These are phyloP conservation scores for Pilobolus umbonatus DNA, from an alignment of 192 early-diverging fungal species.

Conservation along the genomic window DNA sequence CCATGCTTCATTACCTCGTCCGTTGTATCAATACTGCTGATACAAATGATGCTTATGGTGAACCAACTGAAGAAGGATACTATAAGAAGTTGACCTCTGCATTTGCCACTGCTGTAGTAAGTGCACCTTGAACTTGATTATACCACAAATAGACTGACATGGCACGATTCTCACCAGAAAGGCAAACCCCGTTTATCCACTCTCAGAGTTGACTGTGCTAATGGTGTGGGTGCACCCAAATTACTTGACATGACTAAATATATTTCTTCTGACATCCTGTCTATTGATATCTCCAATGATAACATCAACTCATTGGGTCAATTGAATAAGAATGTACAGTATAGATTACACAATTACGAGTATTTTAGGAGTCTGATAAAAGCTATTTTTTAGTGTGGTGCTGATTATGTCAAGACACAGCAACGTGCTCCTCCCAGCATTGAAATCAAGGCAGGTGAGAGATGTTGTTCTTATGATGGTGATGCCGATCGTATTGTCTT, in stretches of 20 bases:
- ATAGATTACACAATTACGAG: not conserved
- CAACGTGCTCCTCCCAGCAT: constrained; percentile 75
- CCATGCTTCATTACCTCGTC: constrained; percentile 87
- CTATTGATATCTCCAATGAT: constrained; percentile 70
- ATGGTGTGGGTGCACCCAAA: constrained; percentile 94
- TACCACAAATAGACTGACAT: not conserved
- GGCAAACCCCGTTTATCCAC: constrained; percentile 65
- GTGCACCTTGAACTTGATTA: constrained; percentile 5
- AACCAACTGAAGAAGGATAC: constrained; percentile 89
- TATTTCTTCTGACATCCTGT: constrained; percentile 60
- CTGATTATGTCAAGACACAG: constrained; percentile 95
- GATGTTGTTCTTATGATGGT: constrained; percentile 91
- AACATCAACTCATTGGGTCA: constrained; percentile 64
- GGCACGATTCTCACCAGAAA: constrained; percentile 36
- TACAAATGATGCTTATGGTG: constrained; percentile 28
- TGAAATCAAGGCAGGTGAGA: constrained; percentile 56
- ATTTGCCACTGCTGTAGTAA: constrained; percentile 75
- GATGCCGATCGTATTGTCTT: constrained; percentile 98
- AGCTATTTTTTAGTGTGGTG: constrained; percentile 64
- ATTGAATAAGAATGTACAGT: constrained; percentile 77
- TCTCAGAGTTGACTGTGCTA: constrained; percentile 87
- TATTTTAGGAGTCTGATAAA: not conserved
- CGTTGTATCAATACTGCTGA: constrained; percentile 25
- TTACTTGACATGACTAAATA: constrained; percentile 67
- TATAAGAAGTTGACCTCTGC: constrained; percentile 85